Percentiles rank a stretch among this genome's conserved stretches.
These are phyloP conservation scores for Lasiosphaeris hirsuta DNA, from an alignment of 495 filamentous ascomycete genomes.

Conservation along the genomic window DNA sequence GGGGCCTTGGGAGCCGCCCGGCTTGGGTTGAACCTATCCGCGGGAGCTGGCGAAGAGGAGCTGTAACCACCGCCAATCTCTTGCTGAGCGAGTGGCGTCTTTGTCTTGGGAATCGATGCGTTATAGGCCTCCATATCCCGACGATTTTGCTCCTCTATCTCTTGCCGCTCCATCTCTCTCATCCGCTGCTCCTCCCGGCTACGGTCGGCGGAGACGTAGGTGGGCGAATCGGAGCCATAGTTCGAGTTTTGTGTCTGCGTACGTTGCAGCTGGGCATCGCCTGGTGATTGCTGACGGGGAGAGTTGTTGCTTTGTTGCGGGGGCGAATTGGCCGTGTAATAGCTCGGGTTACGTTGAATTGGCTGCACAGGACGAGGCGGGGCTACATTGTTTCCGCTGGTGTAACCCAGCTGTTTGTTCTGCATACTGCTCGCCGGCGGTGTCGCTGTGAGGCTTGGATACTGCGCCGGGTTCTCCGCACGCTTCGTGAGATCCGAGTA, in stretches of 20 bases:
- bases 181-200: slow-evolving; percentile 49
- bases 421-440: slow-evolving; percentile 53
- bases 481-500: slow-evolving; percentile 93
- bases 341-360: slow-evolving; percentile 47
- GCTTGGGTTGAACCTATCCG: slow-evolving; percentile 77
- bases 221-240: slow-evolving; percentile 26
- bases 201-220: slow-evolving; percentile 55
- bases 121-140: slow-evolving; percentile 82
- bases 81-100: slow-evolving; percentile 77
- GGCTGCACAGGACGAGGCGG: slow-evolving; percentile 64
- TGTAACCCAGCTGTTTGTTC: slow-evolving; percentile 67
- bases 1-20: slow-evolving; percentile 60
- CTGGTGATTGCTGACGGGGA: slow-evolving; percentile 39
- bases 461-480: slow-evolving; percentile 74
- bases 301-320: slow-evolving; percentile 25
- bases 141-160: slow-evolving; percentile 64
- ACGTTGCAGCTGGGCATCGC: slow-evolving; percentile 40
- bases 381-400: slow-evolving; percentile 64
- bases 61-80: slow-evolving; percentile 62
- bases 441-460: slow-evolving; percentile 66
- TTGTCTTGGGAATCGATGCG: slow-evolving; percentile 74
- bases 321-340: slow-evolving; percentile 29
- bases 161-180: slow-evolving; percentile 45
- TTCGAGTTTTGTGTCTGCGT: slow-evolving; percentile 41
- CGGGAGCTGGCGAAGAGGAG: slow-evolving; percentile 38